These are phyloP conservation scores for Botrytis squamosa DNA, from an alignment of 2,329 filamentous ascomycete species.

Conservation along the genomic window DNA sequence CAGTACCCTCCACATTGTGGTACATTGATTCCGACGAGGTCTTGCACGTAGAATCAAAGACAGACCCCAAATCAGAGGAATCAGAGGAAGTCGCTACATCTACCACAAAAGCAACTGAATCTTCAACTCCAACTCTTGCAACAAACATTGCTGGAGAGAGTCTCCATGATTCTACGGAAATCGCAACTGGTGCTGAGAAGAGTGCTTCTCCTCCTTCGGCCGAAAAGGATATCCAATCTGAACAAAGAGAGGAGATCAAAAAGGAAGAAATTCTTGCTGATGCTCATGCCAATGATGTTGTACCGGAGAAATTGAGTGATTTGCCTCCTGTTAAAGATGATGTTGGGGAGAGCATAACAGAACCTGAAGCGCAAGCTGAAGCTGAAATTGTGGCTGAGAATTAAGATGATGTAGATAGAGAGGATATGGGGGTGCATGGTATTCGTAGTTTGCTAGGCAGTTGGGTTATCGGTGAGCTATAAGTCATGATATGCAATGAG, in stretches of 20 bases:
- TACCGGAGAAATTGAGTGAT: slow-evolving; percentile 27
- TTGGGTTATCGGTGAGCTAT: neutral
- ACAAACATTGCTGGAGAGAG: slow-evolving; percentile 33
- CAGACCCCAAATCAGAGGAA: slow-evolving; percentile 10
- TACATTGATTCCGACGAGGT: slow-evolving; percentile 43
- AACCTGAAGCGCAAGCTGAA: slow-evolving; percentile 24
- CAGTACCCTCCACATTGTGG: slow-evolving; percentile 42
- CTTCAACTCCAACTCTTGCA: slow-evolving; percentile 30
- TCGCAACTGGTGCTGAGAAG: slow-evolving; percentile 25
- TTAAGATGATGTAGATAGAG: slow-evolving; percentile 11
- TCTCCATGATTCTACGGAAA: slow-evolving; percentile 29
- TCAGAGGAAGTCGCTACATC: slow-evolving; percentile 8
- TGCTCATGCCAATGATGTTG: slow-evolving; percentile 19
- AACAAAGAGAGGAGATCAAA: slow-evolving; percentile 26
- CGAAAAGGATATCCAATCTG: slow-evolving; percentile 24
- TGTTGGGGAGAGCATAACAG: slow-evolving; percentile 2
- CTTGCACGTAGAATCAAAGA: slow-evolving; percentile 37
- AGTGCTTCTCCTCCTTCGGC: slow-evolving; percentile 21
- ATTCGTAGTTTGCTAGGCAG: neutral
- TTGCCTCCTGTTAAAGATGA: slow-evolving; percentile 24
- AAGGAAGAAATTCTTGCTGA: slow-evolving; percentile 22
- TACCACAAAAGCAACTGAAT: slow-evolving; percentile 26
- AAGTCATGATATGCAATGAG: neutral
- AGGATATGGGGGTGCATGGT: neutral
- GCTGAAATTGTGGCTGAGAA: slow-evolving; percentile 27